Evolutionary conservation across 768 basidiomycete species (phyloP), one percentile per base, ranked within the genome.

Genomic region (Suillus weaverae): DNA sequence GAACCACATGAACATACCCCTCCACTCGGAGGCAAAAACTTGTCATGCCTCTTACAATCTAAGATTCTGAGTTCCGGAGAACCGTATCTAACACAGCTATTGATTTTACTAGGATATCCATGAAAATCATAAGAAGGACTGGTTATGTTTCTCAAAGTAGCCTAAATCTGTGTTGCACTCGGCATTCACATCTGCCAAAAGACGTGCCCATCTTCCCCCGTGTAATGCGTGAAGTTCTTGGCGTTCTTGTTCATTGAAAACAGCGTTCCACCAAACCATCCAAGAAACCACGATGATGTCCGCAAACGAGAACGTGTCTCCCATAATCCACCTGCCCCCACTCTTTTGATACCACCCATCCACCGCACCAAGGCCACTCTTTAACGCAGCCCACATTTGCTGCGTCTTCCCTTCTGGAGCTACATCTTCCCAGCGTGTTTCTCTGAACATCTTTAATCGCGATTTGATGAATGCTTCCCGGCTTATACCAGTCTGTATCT

Each of bases 171-270:
- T 41, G 53, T 70, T 66, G 39, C 72, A 76, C 51, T 76, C 70
- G 26, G 60, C 67, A 32, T 73, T 63, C 7, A 70, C 70, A 41
- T 74, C 70, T 4, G 38, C 54, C 50, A 76, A 68, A 56, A 43
- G 38, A 38, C 55, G 54, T 41, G 16, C 20, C 62, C 50, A 54
- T 20, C 39, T 62, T 26, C 33, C 50, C 2, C 61, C 61, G 26
- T 62, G 16, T 18, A 20, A 43, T 18, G 41, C 41, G 8, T 43
- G 41, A 6, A 10, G 10, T 4, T 44, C 20, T 4, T 26, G 35
- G 54, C n/a, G n/a, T 36, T 56, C 54, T 36, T 36, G 11, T 14
- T 55, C 35, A 13, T 55, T 36, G 22, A 30, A 26, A 50, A 26
- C 20, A 39, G 5, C 22, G 16, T 26, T 6, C 36, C 22, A 57